Conservation (phyloP, 352 stramenopile genomes). For the Plasmopara muralis region DNA sequence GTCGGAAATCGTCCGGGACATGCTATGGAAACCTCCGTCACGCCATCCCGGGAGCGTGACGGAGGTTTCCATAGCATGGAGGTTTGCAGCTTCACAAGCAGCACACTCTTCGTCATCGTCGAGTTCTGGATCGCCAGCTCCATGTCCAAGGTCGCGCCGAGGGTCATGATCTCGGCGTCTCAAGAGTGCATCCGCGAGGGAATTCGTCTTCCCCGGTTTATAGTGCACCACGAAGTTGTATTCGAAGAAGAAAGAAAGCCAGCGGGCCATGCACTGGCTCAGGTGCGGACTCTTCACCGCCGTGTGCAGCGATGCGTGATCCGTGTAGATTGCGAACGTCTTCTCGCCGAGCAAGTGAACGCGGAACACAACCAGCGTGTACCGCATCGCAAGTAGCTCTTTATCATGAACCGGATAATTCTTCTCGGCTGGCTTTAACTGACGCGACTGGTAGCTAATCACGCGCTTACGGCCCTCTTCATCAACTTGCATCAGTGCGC, state of each 20-base stretch:
- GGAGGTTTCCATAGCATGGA: too few species aligned
- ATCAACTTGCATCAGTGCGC: background rate
- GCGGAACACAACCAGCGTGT: background rate
- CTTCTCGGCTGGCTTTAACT: background rate
- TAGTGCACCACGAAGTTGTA: background rate
- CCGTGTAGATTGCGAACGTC: background rate
- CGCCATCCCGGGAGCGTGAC: too few species aligned
- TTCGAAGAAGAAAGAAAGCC: background rate
- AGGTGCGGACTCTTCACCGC: background rate
- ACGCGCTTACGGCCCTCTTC: background rate
- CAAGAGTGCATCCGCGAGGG: background rate
- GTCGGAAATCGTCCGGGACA: too few species aligned
- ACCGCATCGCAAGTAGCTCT: background rate
- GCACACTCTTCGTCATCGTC: background rate
- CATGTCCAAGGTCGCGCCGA: background rate
- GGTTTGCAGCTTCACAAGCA: background rate
- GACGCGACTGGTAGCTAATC: background rate
- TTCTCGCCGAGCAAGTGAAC: background rate
- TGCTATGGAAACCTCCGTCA: too few species aligned
- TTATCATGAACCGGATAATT: background rate
- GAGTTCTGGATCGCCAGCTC: background rate
- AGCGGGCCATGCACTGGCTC: background rate
- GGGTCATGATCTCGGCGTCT: background rate
- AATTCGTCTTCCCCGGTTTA: background rate
- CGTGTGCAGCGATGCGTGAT: background rate